Evolutionary conservation across 768 basidiomycete genomes (phyloP).

Genomic region (Rhizopogon salebrosus): DNA sequence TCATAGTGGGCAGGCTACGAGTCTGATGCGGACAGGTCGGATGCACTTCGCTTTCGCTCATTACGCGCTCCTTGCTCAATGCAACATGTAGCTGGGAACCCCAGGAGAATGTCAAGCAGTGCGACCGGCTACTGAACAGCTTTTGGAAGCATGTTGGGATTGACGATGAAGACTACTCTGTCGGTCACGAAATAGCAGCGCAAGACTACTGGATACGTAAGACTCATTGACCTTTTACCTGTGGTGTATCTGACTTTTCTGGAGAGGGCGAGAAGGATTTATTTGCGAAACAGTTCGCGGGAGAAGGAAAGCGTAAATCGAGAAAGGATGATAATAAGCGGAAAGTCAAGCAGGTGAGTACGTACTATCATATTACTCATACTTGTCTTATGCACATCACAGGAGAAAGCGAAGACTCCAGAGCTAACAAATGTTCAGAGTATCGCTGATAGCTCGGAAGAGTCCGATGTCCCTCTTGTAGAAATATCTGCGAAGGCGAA

Average conservation of each 20-base stretch:
- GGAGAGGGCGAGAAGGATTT: slow-evolving; percentile 36
- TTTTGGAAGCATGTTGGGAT: slow-evolving; percentile 61
- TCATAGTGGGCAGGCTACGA: slow-evolving; percentile 65
- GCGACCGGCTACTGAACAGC: slow-evolving; percentile 52
- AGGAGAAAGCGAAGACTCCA: slow-evolving; percentile 15
- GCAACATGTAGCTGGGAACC: slow-evolving; percentile 65
- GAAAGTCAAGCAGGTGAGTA: slow-evolving; percentile 14
- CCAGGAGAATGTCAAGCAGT: slow-evolving; percentile 48
- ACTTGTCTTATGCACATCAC: background rate
- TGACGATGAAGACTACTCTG: slow-evolving; percentile 49
- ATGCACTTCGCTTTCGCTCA: background rate
- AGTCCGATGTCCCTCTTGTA: slow-evolving; percentile 3
- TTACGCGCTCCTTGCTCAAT: background rate
- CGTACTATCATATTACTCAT: background rate
- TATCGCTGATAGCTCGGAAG: slow-evolving; percentile 5
- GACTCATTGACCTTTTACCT: background rate
- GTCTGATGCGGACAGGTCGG: slow-evolving; percentile 52
- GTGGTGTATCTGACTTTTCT: background rate
- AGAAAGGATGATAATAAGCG: slow-evolving; percentile 13
- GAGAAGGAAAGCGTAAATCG: slow-evolving; percentile 11
- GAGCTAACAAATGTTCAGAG: slow-evolving; percentile 7
- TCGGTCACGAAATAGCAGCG: slow-evolving; percentile 42
- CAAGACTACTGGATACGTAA: slow-evolving; percentile 55
- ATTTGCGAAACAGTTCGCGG: slow-evolving; percentile 27
- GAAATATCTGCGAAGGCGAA: background rate